Evolutionary conservation across 2,329 filamentous ascomycete species (phyloP), one percentile per base, ranked within the genome.

Genomic region (Ophiocordyceps unilateralis): DNA sequence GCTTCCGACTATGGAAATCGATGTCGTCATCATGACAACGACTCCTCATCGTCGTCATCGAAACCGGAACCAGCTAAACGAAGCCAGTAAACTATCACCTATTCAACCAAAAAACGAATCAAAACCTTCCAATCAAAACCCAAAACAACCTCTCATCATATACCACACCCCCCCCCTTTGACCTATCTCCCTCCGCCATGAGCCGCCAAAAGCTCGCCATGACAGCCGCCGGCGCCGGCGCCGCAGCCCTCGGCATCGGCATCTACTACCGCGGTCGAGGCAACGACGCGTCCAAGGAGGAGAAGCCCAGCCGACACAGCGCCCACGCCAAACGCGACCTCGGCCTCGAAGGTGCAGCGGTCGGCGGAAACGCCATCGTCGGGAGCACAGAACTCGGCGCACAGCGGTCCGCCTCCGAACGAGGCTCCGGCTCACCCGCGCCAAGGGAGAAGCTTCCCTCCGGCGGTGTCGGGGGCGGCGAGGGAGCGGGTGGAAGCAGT

Each of bases 391-490:
- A 58, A 46, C 45, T 53, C 5, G n/a, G 4, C 32, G 32, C 32
- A 4, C 10, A 8, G 5, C 32, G 32, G 15, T 50, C 53, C 24
- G 46, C 47, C 30, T 45, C 40, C 17, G n/a, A n/a, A n/a, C n/a
- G n/a, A n/a, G n/a, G n/a, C n/a, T n/a, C 49, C 47, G 12, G 46
- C 47, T 54, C 51, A 2, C 51, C 50, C 2, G 52, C 57, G 5
- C 49, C 45, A n/a, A 45, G 41, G 21, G 57, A 60, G n/a, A 51
- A 59, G 45, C 51, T 62, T 0, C 58, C 59, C 5, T 51, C 55
- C 1, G 59, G 59, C 1, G 54, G 55, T 6, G 52, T 58, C 1
- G 58, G 58, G 0, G 59, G 59, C 1, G 58, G 59, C 3, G 43
- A 46, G 5, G 58, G 58, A 1, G 53, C 37, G 1, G 59, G 56